A percentile compares a stretch with the other conserved stretches of the same genome.
Evolutionary conservation across 495 filamentous ascomycete species (phyloP).

Genomic region (Extremus antarcticus): DNA sequence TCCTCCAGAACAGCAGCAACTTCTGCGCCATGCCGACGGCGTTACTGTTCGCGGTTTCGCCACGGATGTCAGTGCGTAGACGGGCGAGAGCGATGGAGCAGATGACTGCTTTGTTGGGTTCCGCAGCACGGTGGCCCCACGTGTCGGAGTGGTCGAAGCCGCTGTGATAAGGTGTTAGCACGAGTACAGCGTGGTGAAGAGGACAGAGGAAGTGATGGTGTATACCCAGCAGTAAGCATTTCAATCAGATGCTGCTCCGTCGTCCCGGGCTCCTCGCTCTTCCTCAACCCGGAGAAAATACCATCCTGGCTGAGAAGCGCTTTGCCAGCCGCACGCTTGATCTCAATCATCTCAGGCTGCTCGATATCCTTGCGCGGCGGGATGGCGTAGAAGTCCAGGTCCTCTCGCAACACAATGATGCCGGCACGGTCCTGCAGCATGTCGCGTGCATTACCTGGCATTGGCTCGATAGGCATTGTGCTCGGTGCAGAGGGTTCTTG

Average conservation of each 20-base stretch:
- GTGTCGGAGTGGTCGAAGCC: constrained; percentile 91
- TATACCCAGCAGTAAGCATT: constrained; percentile 96
- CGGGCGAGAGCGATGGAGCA: constrained; percentile 90
- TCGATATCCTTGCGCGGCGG: constrained; percentile 78
- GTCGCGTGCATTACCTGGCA: constrained; percentile 57
- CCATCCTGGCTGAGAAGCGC: constrained; percentile 82
- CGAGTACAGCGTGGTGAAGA: no score
- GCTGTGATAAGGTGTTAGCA: constrained; percentile 39
- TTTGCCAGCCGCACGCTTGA: constrained; percentile 86
- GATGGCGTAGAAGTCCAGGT: constrained; percentile 95
- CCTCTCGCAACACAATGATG: constrained; percentile 93
- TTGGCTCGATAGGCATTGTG: constrained; percentile 54
- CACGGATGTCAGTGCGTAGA: constrained; percentile 80
- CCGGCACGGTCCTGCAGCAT: constrained; percentile 83
- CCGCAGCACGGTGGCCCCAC: constrained; percentile 92
- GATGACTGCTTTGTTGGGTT: constrained; percentile 96
- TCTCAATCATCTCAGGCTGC: constrained; percentile 84
- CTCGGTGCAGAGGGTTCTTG: constrained; percentile 27
- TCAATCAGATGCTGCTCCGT: constrained; percentile 98
- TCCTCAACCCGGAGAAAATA: constrained; percentile 88
- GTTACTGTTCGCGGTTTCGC: constrained; percentile 38
- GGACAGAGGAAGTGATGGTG: constrained; percentile 15
- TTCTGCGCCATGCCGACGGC: constrained; percentile 98
- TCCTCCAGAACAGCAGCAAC: constrained; percentile 94
- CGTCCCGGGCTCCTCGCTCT: constrained; percentile 89